Base-by-base conservation (phyloP, 768 basidiomycete genomes). In the Ephemerocybe angulata region DNA sequence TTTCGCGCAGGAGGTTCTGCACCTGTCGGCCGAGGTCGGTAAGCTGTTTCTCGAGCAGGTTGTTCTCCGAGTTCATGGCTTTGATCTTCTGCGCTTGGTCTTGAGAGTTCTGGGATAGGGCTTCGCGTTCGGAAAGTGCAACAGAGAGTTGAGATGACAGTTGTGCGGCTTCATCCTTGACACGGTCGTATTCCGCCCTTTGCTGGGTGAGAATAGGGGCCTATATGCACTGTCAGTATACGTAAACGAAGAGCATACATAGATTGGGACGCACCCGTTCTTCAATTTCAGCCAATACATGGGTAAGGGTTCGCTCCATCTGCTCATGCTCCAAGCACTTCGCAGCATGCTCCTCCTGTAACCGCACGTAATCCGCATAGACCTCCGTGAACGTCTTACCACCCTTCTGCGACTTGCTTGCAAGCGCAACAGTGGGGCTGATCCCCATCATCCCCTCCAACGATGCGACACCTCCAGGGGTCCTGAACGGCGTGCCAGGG, bases 361-460 rank as follows among this genome's bases (percentile, higher is more conserved):
- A 79, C 52, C 83, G 81, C 31, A 96, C 85, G 60, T 92, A 92
- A 65, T 97, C 93, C 15, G 89, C 81, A 67, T 97, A 98, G 21
- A 98, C 87, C 64, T 97, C 90, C 0, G 96, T 96, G 72, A 96
- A 96, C 1, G 89, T 90, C 77, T 90, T 90, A 27, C 90, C 92
- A 25, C 77, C 82, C 67, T 83, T 85, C 72, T 94, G 93, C 21
- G 87, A 82, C 58, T 78, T 83, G 70, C 86, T 86, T 6, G 87
- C 92, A 75, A 96, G 84, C 3, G 88, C 87, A 12, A 95, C 89
- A 0, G 94, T 91, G 1, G 95, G 93, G 64, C 90, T 93, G 17
- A 94, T 72, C 41, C 85, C 83, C 65, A 88, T 72, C 72, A 86
- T 81, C 8, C 79, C 77, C 35, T 86, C 81, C 25, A 73, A 67